Percentiles rank a stretch among this genome's conserved stretches.
Conservation (phyloP, 2,329 filamentous ascomycete species). For the Ophiocordyceps camponoti-leonardi region DNA sequence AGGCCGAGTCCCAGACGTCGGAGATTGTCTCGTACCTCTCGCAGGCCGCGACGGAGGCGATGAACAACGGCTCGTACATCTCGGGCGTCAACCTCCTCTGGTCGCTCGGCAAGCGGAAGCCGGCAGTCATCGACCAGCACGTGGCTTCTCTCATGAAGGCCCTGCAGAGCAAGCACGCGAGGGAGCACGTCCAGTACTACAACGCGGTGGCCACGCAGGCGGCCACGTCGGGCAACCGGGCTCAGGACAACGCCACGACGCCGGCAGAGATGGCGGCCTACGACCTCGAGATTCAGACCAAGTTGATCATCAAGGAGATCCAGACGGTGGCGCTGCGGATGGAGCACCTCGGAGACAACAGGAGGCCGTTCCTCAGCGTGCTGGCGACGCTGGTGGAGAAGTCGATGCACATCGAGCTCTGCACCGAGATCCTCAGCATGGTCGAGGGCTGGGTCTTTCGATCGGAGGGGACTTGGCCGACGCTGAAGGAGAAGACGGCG, state of each 20-base stretch:
- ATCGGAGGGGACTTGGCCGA: constrained; percentile 88
- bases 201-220: constrained; percentile 36
- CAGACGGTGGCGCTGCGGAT: constrained; percentile 85
- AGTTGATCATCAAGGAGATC: constrained; percentile 86
- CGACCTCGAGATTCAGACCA: constrained; percentile 76
- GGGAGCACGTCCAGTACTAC: constrained; percentile 78
- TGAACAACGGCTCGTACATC: constrained; percentile 65
- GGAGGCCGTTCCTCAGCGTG: constrained; percentile 86
- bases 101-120: constrained; percentile 74
- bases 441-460: constrained; percentile 95
- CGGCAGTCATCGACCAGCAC: constrained; percentile 77
- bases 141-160: constrained; percentile 83
- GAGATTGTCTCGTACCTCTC: constrained; percentile 79
- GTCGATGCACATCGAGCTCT: constrained; percentile 71
- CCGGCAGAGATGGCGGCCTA: constrained; percentile 46
- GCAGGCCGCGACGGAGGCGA: constrained; percentile 70
- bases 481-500: constrained; percentile 95
- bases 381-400: constrained; percentile 91
- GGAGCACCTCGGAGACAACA: constrained; percentile 78
- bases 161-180: constrained; percentile 76
- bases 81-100: constrained; percentile 87
- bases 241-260: constrained; percentile 36
- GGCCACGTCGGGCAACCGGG: constrained; percentile 21
- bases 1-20: constrained; percentile 63
- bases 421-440: constrained; percentile 83